Evolutionary conservation across 73 alveolate genomes (phyloP).

Genomic region (Effrenium voratum): DNA sequence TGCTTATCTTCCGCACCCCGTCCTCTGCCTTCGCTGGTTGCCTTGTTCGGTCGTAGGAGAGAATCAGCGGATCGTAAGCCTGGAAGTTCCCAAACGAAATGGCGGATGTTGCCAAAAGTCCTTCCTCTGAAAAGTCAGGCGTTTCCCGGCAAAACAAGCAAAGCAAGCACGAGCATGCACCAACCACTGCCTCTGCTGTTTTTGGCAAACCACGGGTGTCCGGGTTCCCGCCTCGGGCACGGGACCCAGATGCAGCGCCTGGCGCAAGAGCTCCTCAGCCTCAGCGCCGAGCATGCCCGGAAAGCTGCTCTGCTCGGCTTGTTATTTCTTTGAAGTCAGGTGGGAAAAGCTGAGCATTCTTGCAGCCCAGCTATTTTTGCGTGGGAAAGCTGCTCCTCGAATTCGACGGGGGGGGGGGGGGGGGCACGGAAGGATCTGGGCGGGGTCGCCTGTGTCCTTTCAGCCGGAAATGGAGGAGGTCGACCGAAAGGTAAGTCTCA

Average conservation of each 20-base stretch:
- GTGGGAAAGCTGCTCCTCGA: too few species aligned
- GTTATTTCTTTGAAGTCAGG: too few species aligned
- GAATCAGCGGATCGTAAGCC: constrained; percentile 59
- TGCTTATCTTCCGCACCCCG: background rate
- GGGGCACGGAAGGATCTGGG: too few species aligned
- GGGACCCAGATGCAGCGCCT: constrained; percentile 33
- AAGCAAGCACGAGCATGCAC: background rate
- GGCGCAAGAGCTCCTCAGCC: constrained; percentile 63
- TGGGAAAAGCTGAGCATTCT: too few species aligned
- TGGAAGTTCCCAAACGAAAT: background rate
- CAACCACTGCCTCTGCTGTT: background rate
- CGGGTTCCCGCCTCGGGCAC: constrained; percentile 37
- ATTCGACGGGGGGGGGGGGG: too few species aligned
- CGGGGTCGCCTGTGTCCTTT: too few species aligned
- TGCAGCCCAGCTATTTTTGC: too few species aligned
- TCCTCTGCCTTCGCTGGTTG: constrained; percentile 49
- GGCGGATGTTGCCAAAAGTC: background rate
- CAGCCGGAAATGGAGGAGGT: too few species aligned
- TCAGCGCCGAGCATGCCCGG: background rate
- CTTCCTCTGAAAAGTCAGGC: background rate
- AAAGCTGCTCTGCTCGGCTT: too few species aligned
- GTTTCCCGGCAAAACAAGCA: background rate
- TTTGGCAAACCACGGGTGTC: background rate
- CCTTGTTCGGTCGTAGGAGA: constrained; percentile 40
- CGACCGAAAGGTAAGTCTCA: too few species aligned